These are phyloP conservation scores for Penicillium subrubescens DNA, from an alignment of 495 filamentous ascomycete genomes.

Conservation along the genomic window DNA sequence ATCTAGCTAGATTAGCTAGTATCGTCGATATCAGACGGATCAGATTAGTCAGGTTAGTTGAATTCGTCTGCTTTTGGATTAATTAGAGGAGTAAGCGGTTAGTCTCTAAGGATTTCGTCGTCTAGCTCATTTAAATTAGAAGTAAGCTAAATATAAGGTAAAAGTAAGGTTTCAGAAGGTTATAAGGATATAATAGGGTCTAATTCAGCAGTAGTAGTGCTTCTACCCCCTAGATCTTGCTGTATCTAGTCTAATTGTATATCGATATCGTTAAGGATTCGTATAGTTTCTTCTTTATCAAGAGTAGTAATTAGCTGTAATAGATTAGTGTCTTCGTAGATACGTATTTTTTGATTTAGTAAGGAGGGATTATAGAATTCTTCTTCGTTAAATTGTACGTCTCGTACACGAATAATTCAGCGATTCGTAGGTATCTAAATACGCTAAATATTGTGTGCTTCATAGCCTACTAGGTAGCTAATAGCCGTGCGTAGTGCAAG, in stretches of 20 bases:
- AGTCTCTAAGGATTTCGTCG: background rate
- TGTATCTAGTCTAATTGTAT: background rate
- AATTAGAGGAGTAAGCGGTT: background rate
- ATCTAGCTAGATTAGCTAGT: background rate
- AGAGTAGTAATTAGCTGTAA: background rate
- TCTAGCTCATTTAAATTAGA: background rate
- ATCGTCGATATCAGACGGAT: background rate
- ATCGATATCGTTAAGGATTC: background rate
- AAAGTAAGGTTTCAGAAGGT: too few relatives aligned
- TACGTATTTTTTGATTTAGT: too few relatives aligned
- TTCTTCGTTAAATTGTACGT: background rate
- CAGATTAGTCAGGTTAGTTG: background rate
- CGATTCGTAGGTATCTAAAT: background rate
- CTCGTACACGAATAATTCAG: background rate
- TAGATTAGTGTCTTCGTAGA: too few relatives aligned
- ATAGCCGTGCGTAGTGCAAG: too few relatives aligned
- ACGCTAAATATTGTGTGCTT: background rate
- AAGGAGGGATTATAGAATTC: too few relatives aligned
- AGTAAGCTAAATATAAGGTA: too few relatives aligned
- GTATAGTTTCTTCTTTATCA: background rate
- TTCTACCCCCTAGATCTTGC: background rate
- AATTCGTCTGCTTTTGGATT: background rate
- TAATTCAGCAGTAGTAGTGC: too few relatives aligned
- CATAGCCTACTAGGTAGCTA: background rate
- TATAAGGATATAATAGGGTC: too few relatives aligned